Base-by-base conservation (phyloP, 2,329 filamentous ascomycete genomes). In the Aureobasidium lini region DNA sequence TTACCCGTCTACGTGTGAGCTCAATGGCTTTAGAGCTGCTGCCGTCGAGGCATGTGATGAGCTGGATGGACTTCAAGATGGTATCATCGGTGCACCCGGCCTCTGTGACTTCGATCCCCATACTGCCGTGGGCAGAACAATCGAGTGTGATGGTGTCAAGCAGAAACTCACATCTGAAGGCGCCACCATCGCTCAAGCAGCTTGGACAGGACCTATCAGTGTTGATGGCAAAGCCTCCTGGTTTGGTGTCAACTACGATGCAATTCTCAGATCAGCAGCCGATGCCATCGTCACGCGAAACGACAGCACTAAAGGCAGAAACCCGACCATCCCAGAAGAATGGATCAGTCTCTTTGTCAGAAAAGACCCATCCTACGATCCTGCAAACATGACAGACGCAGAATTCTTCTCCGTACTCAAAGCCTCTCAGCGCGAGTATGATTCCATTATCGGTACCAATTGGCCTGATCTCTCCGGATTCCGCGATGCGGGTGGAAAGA, bases 391-490 rank as follows among this genome's bases (percentile, higher is more conserved):
- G 39, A 67, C 63, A 16, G 64, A 68, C 44, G 61, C 57, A 29
- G 62, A 67, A 11, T 68, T 66, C 50, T 62, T 66, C 15, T 18
- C 46, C 2, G 57, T 70, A 9, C 66, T 73, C 49, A 62, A 60
- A 40, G 53, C 61, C 28, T 71, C 50, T 62, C 4, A 34, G 34
- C 60, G 65, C 4, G 61, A 72, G 57, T 77, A 72, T 59, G 61
- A 65, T 16, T 65, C 66, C 2, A 68, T 74, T 37, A 73, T 77
- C 11, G 71, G 69, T 6, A 73, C 73, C 0, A 58, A 66, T 18
- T 66, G 75, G 44, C 70, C 74, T 1, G 70, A 77, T 60, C 66
- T 78, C 0, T 66, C 68, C 0, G 64, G 52, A 0, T 78, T 77
- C 64, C 68, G 67, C 31, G 52, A 64, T 1, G 59, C 63, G 1